These are phyloP conservation scores for Wickerhamiella brachini DNA, from an alignment of 805 yeast genomes.

Conservation along the genomic window DNA sequence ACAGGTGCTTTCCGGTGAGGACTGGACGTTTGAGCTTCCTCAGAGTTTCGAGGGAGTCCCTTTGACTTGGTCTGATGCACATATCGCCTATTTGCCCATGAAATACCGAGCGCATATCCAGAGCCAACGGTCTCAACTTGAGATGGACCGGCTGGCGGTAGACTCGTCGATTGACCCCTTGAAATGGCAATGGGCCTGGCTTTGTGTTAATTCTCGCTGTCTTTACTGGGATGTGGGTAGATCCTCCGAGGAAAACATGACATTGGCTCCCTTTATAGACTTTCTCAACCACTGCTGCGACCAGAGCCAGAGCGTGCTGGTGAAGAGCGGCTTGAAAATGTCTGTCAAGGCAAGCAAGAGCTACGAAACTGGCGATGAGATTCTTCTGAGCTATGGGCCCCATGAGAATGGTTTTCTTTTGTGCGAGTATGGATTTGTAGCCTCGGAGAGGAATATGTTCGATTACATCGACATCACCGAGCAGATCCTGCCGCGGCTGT, in stretches of 20 bases:
- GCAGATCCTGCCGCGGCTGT: conserved; percentile 27
- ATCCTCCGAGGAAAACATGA: conserved; percentile 53
- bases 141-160: not conserved
- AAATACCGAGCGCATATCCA: conserved; percentile 10
- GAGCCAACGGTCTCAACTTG: conserved; percentile 10
- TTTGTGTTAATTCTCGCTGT: conserved; percentile 84
- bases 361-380: conserved; percentile 37
- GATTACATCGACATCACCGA: conserved; percentile 52
- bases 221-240: conserved; percentile 58
- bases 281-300: conserved; percentile 56
- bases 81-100: conserved; percentile 13
- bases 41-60: conserved; percentile 47
- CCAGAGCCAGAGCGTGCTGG: conserved; percentile 12
- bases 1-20: conserved; percentile 5
- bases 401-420: conserved; percentile 73
- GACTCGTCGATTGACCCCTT: not conserved
- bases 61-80: conserved; percentile 38
- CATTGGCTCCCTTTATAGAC: conserved; percentile 86
- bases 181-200: conserved; percentile 57
- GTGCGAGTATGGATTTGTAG: conserved; percentile 76
- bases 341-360: conserved; percentile 31
- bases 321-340: conserved; percentile 42
- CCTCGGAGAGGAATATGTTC: conserved; percentile 42
- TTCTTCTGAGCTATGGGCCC: conserved; percentile 71
- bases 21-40: conserved; percentile 53